These are phyloP conservation scores for Talaromyces islandicus DNA, from an alignment of 2,329 filamentous ascomycete species.

Conservation along the genomic window DNA sequence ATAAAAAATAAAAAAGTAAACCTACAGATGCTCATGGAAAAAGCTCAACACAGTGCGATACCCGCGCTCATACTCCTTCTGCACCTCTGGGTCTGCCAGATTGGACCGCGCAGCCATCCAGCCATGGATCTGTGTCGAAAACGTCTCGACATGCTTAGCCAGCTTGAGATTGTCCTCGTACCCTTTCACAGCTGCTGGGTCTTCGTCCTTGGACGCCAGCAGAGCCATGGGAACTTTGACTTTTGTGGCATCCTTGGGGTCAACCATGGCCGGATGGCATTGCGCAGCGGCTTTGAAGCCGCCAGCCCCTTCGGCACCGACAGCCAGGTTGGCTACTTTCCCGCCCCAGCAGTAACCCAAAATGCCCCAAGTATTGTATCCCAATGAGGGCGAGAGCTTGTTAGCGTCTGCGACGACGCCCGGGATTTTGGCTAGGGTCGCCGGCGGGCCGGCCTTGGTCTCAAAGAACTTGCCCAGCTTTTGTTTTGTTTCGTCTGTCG, in stretches of 20 bases:
- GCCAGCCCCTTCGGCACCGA: slow-evolving; percentile 44
- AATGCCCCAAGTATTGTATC: slow-evolving; percentile 49
- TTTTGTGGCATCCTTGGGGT: slow-evolving; percentile 50
- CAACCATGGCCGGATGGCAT: slow-evolving; percentile 57
- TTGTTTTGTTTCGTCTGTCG: slow-evolving; percentile 54
- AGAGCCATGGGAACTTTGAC: slow-evolving; percentile 53
- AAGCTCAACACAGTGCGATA: slow-evolving; percentile 37
- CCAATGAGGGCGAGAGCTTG: slow-evolving; percentile 32
- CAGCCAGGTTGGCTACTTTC: slow-evolving; percentile 52
- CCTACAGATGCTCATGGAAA: slow-evolving; percentile 34
- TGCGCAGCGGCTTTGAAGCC: slow-evolving; percentile 53
- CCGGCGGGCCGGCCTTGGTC: slow-evolving; percentile 52
- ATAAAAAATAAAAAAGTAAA: too few species aligned
- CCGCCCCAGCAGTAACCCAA: slow-evolving; percentile 58
- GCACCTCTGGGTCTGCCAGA: slow-evolving; percentile 33
- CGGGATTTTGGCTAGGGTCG: slow-evolving; percentile 50
- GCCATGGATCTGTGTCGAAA: slow-evolving; percentile 38
- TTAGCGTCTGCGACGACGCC: slow-evolving; percentile 51
- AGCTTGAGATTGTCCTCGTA: slow-evolving; percentile 35
- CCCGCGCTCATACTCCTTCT: slow-evolving; percentile 39
- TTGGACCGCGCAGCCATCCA: slow-evolving; percentile 42
- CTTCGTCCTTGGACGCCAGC: slow-evolving; percentile 54
- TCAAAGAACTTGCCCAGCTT: slow-evolving; percentile 57
- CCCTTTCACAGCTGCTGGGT: slow-evolving; percentile 40
- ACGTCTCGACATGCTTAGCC: slow-evolving; percentile 40